phyloP scores from a whole-genome alignment of 2,329 filamentous ascomycete species.

The Cladosporium sphaerospermum region DNA sequence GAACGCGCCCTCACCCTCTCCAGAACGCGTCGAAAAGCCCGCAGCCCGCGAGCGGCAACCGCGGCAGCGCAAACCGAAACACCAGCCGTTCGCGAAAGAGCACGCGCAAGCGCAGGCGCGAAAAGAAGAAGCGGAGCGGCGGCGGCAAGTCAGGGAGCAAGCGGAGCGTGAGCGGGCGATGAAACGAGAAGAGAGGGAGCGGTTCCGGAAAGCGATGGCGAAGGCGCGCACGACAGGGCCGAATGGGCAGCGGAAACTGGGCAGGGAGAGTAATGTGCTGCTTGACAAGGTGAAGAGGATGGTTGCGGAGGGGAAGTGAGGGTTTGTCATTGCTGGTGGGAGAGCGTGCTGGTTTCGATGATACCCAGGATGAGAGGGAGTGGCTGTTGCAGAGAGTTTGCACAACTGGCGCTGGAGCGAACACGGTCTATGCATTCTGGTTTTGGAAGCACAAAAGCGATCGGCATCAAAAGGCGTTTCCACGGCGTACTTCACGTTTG shows the following conservation, averaged over 20 bases:
- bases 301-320: slow-evolving; percentile 40
- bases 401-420: no score
- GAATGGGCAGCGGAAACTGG: slow-evolving; percentile 71
- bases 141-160: slow-evolving; percentile 53
- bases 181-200: slow-evolving; percentile 58
- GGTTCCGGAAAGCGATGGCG: slow-evolving; percentile 61
- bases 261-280: slow-evolving; percentile 70
- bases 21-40: slow-evolving; percentile 13
- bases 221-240: slow-evolving; percentile 55
- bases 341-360: neutral
- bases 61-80: slow-evolving; percentile 9
- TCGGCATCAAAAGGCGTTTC: no score
- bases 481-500: no score
- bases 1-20: slow-evolving; percentile 13
- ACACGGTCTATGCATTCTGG: no score
- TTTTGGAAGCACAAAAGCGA: no score
- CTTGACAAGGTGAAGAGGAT: slow-evolving; percentile 72
- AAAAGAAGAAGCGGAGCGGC: slow-evolving; percentile 59
- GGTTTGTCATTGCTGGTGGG: neutral
- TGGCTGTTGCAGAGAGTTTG: no score
- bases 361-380: neutral
- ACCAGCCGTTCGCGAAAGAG: slow-evolving; percentile 7
- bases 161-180: slow-evolving; percentile 53
- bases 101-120: slow-evolving; percentile 31
- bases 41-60: slow-evolving; percentile 20